Evolutionary conservation across 306 rosid genomes (phyloP), one percentile per base, ranked within the genome.

Genomic region (Potentilla sterilis): DNA sequence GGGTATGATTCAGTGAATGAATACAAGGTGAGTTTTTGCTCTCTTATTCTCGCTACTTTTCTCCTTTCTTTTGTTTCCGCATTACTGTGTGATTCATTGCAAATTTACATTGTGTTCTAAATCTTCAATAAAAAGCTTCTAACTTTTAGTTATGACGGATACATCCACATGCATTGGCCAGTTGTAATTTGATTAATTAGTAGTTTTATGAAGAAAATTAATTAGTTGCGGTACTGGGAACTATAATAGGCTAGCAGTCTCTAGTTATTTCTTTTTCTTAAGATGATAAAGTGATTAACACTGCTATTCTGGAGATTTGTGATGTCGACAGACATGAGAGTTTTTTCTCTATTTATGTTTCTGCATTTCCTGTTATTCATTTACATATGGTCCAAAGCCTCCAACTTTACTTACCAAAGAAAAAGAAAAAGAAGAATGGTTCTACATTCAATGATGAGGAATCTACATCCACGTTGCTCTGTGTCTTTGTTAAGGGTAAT

Each of bases 1-100:
- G 98, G 96, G 64, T 93, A 89, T 67, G 82, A 90, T 81, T 85
- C 98, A 71, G 5, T 89, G 66, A 78, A 86, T 44, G 89, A 88
- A 42, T 93, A 93, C 79, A 76, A 69, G 54, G 97, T 88, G 74
- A 76, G 81, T 72, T 15, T 71, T 74, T 8, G 54, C 34, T 15
- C 41, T 54, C 42, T 69, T 67, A 62, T 67, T 32, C 38, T 46
- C 12, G 12, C 32, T 2, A 4, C 40, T 9, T 22, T 44, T 80
- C 9, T 10, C n/a, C 35, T 63, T 43, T 58, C n/a, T 47, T n/a
- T 3, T 58, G 59, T 62, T 38, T 37, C 7, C 37, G 75, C n/a
- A 32, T 69, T 69, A 28, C 28, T 35, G 7, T 59, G 18, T 28
- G 24, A 12, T 24, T 59, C 38, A 22, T 24, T 9, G 13, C 34